Conservation (phyloP, 768 basidiomycete species). For the Boletus rubescentipes region DNA sequence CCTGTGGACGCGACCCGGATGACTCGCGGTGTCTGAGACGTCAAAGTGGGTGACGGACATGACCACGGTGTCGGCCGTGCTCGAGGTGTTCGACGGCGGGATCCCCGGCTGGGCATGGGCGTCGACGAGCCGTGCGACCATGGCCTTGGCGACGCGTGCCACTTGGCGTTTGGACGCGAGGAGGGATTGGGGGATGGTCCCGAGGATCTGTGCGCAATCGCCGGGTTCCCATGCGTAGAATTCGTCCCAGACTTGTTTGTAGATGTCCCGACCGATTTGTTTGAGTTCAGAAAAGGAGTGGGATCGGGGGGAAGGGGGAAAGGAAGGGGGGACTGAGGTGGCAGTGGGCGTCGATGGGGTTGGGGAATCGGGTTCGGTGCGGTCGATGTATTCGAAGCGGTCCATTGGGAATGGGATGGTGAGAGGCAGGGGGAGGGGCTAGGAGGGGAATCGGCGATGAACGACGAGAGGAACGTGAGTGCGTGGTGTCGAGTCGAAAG, state of each 20-base stretch:
- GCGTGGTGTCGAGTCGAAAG: neutral
- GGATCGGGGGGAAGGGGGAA: neutral
- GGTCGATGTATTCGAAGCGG: constrained; percentile 18
- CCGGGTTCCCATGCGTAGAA: constrained; percentile 48
- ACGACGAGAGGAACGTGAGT: no score
- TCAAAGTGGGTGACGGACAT: constrained; percentile 13
- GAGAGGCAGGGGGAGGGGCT: neutral
- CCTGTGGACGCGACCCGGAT: no score
- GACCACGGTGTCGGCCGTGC: neutral
- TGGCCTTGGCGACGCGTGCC: constrained; percentile 13
- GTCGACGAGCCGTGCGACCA: constrained; percentile 5
- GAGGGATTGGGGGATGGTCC: constrained; percentile 9
- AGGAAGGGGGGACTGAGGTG: neutral
- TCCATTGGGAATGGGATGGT: constrained; percentile 10
- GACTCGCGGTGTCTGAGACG: no score
- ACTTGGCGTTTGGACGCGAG: constrained; percentile 9
- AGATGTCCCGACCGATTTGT: constrained; percentile 30
- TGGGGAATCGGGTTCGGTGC: constrained; percentile 23
- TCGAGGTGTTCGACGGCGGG: no score
- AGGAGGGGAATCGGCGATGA: no score
- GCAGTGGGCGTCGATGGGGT: neutral
- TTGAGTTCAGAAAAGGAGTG: constrained; percentile 15
- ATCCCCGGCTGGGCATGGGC: no score
- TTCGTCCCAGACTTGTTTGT: constrained; percentile 40
- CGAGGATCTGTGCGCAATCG: constrained; percentile 29